Base-by-base conservation (phyloP, 768 basidiomycete genomes). In the Rhizopogon vesiculosus region DNA sequence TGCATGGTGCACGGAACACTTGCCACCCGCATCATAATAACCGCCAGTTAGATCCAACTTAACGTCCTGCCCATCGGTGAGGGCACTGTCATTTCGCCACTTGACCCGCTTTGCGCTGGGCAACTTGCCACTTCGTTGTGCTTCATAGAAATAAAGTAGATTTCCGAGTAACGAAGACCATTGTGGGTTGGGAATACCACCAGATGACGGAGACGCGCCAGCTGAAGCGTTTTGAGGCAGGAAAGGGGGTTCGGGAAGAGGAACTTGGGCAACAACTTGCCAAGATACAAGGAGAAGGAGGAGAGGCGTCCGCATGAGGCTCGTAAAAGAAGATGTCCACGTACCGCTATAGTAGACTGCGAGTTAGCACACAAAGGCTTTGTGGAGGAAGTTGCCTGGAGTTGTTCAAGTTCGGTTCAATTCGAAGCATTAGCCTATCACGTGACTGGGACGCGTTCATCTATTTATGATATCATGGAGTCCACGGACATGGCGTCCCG, bases 1-100 rank as follows among this genome's bases (percentile, higher is more conserved):
- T 22, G 10, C 46, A 42, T 10, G 43, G 43, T 44, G n/a, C 31
- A 31, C 16, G 18, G 15, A 39, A 49, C 38, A 18, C 75, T 63
- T 64, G 89, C 90, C 90, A 75, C 93, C 93, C 57, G 94, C 93
- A 76, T 96, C 94, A 66, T 91, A 95, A 66, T 87, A 96, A 7
- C 94, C 95, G 67, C 93, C 92, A 33, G 78, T 84, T 51, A 97
- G 72, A 67, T 98, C 89, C 15, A 93, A 64, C 5, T 78, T 78
- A 35, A 77, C 85, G 59, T 92, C 87, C 56, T 76, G 69, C 13
- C 93, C 95, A 70, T 98, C 95, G 38, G 83, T 72, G 22, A 86
- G 62, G 16, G 83, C 81, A 63, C 90, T 92, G 54, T 87, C 80
- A 63, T 97, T 97, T 51, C 94, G 77, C 95, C 95, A 98, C 25